Percentiles rank a stretch among this genome's conserved stretches.
Evolutionary conservation across 208 protist species (phyloP).

Genomic region (Acanthamoeba royreba): DNA sequence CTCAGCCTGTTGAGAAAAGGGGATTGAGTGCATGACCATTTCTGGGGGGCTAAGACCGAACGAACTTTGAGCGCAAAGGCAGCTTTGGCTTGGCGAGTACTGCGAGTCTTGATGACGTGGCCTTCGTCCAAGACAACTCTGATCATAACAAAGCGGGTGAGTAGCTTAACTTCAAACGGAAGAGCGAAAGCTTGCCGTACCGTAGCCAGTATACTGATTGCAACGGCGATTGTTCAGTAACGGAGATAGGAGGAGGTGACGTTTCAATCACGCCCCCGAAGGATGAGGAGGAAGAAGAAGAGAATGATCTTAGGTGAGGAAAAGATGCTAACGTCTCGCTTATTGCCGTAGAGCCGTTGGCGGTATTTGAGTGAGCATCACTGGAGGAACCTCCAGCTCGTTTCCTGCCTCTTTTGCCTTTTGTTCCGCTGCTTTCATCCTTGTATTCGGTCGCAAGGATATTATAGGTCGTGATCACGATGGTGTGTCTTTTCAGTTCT

Average conservation of each 20-base stretch:
- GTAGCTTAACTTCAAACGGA: not conserved
- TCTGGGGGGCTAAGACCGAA: not conserved
- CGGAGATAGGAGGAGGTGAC: too few relatives aligned
- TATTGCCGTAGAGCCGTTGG: not conserved
- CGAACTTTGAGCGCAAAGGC: not conserved
- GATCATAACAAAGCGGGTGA: not conserved
- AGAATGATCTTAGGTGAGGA: too few relatives aligned
- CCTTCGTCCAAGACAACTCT: slow-evolving; percentile 81
- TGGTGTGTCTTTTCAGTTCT: not conserved
- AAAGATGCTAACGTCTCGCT: too few relatives aligned
- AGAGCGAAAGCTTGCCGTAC: not conserved
- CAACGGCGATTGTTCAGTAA: not conserved
- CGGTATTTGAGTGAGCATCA: not conserved
- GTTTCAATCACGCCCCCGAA: too few relatives aligned
- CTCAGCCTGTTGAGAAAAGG: slow-evolving; percentile 53
- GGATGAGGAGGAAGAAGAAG: too few relatives aligned
- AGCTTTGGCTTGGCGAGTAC: slow-evolving; percentile 64
- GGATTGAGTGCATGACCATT: not conserved
- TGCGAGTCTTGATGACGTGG: slow-evolving; percentile 77
- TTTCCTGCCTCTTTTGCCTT: not conserved
- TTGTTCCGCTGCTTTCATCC: not conserved
- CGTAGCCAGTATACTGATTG: not conserved
- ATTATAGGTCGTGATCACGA: slow-evolving; percentile 39
- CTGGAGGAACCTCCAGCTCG: too few relatives aligned
- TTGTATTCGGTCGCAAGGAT: not conserved